These are phyloP conservation scores for Curvularia sp. DNA, from an alignment of 2,329 filamentous ascomycete genomes.

Conservation along the genomic window DNA sequence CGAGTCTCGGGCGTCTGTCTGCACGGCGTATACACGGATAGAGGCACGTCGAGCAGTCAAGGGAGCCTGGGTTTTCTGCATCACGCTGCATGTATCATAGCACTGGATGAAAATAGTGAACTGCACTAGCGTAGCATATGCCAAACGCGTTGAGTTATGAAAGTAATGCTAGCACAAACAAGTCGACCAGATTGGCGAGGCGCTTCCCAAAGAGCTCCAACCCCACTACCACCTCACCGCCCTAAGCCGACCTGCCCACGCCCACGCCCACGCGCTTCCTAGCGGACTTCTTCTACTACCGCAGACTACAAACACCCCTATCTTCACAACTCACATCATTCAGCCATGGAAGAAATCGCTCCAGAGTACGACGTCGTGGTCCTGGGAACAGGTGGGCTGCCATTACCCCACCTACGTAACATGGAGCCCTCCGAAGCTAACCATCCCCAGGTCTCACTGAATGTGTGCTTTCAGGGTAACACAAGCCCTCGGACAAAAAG, in stretches of 20 bases:
- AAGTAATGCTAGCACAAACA: conserved; percentile 21
- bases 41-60: neutral
- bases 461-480: conserved; percentile 96
- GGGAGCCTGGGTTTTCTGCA: conserved; percentile 4
- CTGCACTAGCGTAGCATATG: conserved; percentile 16
- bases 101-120: conserved; percentile 16
- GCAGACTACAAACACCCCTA: conserved; percentile 28
- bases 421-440: conserved; percentile 33
- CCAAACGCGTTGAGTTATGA: conserved; percentile 19
- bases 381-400: conserved; percentile 85
- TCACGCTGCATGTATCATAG: conserved; percentile 12
- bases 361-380: conserved; percentile 99
- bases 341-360: conserved; percentile 93
- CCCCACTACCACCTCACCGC: conserved; percentile 42
- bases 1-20: neutral
- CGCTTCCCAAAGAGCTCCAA: conserved; percentile 39
- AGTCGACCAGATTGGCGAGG: conserved; percentile 30
- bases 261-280: conserved; percentile 29
- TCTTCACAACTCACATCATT: conserved; percentile 17
- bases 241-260: conserved; percentile 24
- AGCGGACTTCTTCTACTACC: conserved; percentile 35
- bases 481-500: conserved; percentile 16
- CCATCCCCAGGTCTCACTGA: conserved; percentile 81
- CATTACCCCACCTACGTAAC: conserved; percentile 48
- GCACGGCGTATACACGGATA: neutral